These are phyloP conservation scores for Russula brevipes DNA, from an alignment of 768 basidiomycete species.

Conservation along the genomic window DNA sequence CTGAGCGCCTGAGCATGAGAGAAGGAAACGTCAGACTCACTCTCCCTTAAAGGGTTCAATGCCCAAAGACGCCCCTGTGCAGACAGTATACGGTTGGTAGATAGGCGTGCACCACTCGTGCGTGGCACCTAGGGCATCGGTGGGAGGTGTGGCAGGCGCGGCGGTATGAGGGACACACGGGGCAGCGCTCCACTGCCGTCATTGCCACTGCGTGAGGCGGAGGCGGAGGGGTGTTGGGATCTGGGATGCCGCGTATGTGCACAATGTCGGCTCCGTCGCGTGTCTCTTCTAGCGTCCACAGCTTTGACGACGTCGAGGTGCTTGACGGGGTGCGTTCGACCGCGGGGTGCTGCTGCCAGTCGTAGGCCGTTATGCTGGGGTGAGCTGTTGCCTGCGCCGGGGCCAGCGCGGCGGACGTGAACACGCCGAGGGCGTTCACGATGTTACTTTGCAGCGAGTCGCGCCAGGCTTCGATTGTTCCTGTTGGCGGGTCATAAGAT, in stretches of 20 bases:
- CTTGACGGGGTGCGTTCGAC: neutral
- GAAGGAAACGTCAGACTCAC: neutral
- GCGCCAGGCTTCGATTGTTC: slow-evolving; percentile 17
- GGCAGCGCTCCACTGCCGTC: neutral
- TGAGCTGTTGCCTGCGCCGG: neutral
- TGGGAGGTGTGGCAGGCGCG: slow-evolving; percentile 5
- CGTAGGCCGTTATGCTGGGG: neutral
- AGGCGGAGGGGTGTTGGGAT: neutral
- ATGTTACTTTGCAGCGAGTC: slow-evolving; percentile 21
- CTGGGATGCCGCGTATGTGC: slow-evolving; percentile 32
- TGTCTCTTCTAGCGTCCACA: slow-evolving; percentile 41
- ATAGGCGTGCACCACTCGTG: no score
- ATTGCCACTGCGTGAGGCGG: neutral
- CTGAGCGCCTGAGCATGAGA: slow-evolving; percentile 3
- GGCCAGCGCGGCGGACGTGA: neutral
- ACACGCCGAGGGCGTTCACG: slow-evolving; percentile 17
- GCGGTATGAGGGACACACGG: slow-evolving; percentile 4
- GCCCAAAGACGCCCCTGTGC: slow-evolving; percentile 10
- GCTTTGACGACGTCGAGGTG: slow-evolving; percentile 26
- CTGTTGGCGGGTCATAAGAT: neutral
- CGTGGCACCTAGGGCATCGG: slow-evolving; percentile 5
- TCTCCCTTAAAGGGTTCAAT: neutral
- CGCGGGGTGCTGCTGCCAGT: neutral
- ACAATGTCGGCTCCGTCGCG: slow-evolving; percentile 38
- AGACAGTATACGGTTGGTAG: no score